A percentile compares a stretch with the other conserved stretches of the same genome.
Conservation (phyloP, 2,329 filamentous ascomycete genomes). For the Emergomyces africanus region DNA sequence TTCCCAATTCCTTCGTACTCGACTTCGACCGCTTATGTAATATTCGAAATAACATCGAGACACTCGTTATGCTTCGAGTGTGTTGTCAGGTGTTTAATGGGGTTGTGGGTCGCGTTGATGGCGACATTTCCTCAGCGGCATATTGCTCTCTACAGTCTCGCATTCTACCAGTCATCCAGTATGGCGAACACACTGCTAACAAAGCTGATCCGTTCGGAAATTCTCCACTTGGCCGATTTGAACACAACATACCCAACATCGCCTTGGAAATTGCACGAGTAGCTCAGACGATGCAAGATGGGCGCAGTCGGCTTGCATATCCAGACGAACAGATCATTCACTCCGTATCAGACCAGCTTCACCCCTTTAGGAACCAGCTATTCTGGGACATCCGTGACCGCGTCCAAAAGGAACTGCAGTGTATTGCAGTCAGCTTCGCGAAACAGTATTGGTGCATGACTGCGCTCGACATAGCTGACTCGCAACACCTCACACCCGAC, state of each 20-base stretch:
- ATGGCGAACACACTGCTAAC: constrained; percentile 16
- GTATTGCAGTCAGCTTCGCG: constrained; percentile 20
- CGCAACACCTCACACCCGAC: constrained; percentile 21
- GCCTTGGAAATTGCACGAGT: constrained; percentile 32
- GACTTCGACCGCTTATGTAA: constrained; percentile 42
- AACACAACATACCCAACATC: constrained; percentile 21
- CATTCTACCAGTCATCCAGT: constrained; percentile 27
- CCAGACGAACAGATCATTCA: constrained; percentile 22
- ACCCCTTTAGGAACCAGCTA: constrained; percentile 19
- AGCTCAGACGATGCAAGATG: constrained; percentile 5
- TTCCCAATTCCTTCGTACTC: constrained; percentile 46
- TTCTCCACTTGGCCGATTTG: neutral
- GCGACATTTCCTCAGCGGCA: constrained; percentile 19
- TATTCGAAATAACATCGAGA: constrained; percentile 42
- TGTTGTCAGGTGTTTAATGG: constrained; percentile 40
- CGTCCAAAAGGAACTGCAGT: constrained; percentile 22
- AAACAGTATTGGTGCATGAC: constrained; percentile 29
- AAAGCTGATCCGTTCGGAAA: neutral
- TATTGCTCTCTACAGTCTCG: constrained; percentile 27
- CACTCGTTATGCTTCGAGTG: constrained; percentile 41
- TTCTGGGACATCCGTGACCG: constrained; percentile 16
- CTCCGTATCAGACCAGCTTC: constrained; percentile 22
- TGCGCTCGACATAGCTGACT: constrained; percentile 31
- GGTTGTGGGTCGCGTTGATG: constrained; percentile 20
- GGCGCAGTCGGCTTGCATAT: constrained; percentile 12